These are phyloP conservation scores for Phaffia rhodozyma DNA, from an alignment of 1,284 basidiomycete genomes.

Conservation along the genomic window DNA sequence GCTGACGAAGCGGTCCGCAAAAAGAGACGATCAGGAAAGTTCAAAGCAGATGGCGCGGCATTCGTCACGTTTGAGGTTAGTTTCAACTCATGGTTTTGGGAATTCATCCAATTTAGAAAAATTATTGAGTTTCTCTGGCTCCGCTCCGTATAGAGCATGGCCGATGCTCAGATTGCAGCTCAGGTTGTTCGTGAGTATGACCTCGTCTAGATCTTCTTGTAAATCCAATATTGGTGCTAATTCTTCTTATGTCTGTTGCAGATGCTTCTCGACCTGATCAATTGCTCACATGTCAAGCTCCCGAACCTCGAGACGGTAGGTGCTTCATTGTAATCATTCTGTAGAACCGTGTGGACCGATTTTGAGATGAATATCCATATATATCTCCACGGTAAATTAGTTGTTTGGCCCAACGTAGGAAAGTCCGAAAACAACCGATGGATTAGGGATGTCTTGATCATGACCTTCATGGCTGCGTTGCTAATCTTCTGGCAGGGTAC, in stretches of 20 bases:
- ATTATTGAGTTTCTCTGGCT: background rate
- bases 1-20: conserved; percentile 68
- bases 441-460: conserved; percentile 56
- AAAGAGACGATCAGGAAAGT: conserved; percentile 53
- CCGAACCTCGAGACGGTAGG: conserved; percentile 69
- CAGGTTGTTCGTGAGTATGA: too few species aligned
- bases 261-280: conserved; percentile 55
- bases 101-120: background rate
- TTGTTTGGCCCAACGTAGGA: conserved; percentile 83
- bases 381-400: conserved; percentile 25
- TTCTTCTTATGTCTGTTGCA: too few species aligned
- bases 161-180: background rate
- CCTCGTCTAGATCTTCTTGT: too few species aligned
- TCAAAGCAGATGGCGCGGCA: conserved; percentile 66
- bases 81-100: background rate
- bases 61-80: conserved; percentile 86
- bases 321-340: background rate
- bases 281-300: conserved; percentile 60
- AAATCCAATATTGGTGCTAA: too few species aligned
- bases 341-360: too few species aligned
- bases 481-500: conserved; percentile 64
- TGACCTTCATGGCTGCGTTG: conserved; percentile 53
- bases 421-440: conserved; percentile 48
- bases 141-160: background rate
- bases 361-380: too few species aligned